phyloP scores from a whole-genome alignment of 768 basidiomycete species.

The Mycena filopes region DNA sequence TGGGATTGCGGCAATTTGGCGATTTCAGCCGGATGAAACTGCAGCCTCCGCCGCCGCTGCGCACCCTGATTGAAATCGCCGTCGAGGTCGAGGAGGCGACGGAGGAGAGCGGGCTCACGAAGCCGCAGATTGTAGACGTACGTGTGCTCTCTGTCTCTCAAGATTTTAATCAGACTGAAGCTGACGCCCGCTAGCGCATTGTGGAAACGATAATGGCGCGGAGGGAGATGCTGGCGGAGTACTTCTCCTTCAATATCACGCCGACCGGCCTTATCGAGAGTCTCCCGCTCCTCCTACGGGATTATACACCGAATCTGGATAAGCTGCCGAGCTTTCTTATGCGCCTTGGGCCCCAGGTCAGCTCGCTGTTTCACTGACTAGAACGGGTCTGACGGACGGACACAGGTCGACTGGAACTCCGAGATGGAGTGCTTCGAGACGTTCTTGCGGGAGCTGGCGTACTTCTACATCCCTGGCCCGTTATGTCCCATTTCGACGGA shows the following conservation, averaged over 20 bases:
- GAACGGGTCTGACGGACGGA: not conserved
- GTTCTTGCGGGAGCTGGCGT: conserved; percentile 90
- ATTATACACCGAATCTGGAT: conserved; percentile 91
- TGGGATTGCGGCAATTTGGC: conserved; percentile 92
- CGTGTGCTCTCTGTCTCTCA: conserved; percentile 33
- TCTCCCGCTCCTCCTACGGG: conserved; percentile 84
- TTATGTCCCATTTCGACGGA: conserved; percentile 37
- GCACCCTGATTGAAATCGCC: conserved; percentile 79
- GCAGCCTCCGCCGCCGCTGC: conserved; percentile 83
- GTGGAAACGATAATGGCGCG: conserved; percentile 64
- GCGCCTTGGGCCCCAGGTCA: conserved; percentile 91
- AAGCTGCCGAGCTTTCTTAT: conserved; percentile 91
- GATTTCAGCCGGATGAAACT: conserved; percentile 80
- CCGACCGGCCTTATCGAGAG: conserved; percentile 74
- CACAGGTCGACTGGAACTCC: conserved; percentile 87
- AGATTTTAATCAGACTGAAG: conserved; percentile 1
- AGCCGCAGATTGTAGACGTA: conserved; percentile 78
- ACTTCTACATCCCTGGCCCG: conserved; percentile 85
- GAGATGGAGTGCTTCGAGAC: conserved; percentile 89
- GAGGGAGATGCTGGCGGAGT: conserved; percentile 90
- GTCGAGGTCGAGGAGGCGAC: conserved; percentile 75
- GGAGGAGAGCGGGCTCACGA: conserved; percentile 62
- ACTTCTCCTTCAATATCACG: conserved; percentile 84
- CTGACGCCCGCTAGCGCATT: conserved; percentile 62
- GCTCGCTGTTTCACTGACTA: not conserved